Evolutionary conservation across 768 basidiomycete genomes (phyloP).

Genomic region (Boletus barrowsii): DNA sequence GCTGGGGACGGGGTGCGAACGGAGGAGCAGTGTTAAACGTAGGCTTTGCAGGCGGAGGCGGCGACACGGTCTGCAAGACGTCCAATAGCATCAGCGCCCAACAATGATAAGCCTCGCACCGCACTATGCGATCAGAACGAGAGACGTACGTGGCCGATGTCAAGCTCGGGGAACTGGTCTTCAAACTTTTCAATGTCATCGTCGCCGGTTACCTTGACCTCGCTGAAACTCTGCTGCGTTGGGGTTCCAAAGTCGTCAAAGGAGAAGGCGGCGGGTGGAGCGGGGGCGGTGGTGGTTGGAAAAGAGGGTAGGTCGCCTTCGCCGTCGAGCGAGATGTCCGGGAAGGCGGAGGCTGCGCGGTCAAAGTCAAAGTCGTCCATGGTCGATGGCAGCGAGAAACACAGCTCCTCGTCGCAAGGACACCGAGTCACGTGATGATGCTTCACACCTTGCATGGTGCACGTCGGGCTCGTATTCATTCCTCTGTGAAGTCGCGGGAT

Average conservation of each 20-base stretch:
- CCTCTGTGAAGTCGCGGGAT: too few relatives aligned
- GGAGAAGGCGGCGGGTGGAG: slow-evolving; percentile 49
- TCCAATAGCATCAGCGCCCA: neutral
- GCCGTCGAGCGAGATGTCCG: slow-evolving; percentile 78
- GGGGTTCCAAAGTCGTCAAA: slow-evolving; percentile 63
- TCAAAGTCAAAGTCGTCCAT: slow-evolving; percentile 8
- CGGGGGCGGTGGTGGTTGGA: slow-evolving; percentile 28
- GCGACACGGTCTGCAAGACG: slow-evolving; percentile 32
- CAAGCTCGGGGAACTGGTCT: slow-evolving; percentile 81
- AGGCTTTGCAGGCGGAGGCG: slow-evolving; percentile 30
- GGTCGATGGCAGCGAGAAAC: neutral
- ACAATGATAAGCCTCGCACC: slow-evolving; percentile 12
- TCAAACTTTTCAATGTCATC: slow-evolving; percentile 86
- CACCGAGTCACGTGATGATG: too few relatives aligned
- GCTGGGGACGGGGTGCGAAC: slow-evolving; percentile 76
- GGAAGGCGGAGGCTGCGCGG: slow-evolving; percentile 73
- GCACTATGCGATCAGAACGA: neutral
- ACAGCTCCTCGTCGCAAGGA: too few relatives aligned
- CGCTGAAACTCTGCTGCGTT: slow-evolving; percentile 38
- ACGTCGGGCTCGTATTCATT: too few relatives aligned
- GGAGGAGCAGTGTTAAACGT: slow-evolving; percentile 50
- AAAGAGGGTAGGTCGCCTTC: slow-evolving; percentile 51
- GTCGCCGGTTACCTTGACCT: slow-evolving; percentile 79
- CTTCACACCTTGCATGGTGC: too few relatives aligned
- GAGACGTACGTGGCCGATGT: slow-evolving; percentile 42